A percentile compares a stretch with the other conserved stretches of the same genome.
phyloP scores from a whole-genome alignment of 2,329 filamentous ascomycete species.

The Colletotrichum lupini region DNA sequence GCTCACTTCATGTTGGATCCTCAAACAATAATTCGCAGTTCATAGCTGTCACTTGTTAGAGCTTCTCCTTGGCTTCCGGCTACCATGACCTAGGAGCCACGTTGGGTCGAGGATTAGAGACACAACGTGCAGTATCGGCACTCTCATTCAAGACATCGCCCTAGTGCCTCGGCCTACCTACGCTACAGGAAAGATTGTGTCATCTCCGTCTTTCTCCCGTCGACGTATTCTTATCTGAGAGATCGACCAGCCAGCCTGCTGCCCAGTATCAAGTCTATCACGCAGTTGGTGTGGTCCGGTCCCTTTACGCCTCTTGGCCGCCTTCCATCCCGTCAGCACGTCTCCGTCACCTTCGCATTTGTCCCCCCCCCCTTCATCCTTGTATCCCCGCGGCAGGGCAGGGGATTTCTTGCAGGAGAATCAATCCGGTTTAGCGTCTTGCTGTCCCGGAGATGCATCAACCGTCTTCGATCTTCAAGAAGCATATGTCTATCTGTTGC shows the following conservation, averaged over 20 bases:
- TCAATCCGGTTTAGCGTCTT: constrained; percentile 30
- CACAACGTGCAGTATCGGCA: constrained; percentile 1
- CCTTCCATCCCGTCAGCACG: constrained; percentile 15
- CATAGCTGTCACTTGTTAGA: background rate
- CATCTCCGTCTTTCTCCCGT: constrained; percentile 26
- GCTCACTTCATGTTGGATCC: background rate
- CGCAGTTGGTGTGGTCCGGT: constrained; percentile 17
- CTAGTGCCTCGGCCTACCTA: background rate
- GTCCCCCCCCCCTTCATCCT: constrained; percentile 21
- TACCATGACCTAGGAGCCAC: background rate
- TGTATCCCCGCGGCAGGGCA: constrained; percentile 25
- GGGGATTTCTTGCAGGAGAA: constrained; percentile 30
- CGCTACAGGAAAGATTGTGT: constrained; percentile 22
- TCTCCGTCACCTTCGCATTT: constrained; percentile 1
- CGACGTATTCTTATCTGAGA: constrained; percentile 23
- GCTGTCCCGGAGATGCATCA: constrained; percentile 32
- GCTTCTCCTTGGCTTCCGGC: background rate
- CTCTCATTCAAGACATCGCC: constrained; percentile 5
- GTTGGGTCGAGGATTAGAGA: background rate
- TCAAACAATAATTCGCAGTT: background rate
- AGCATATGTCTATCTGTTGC: constrained; percentile 6
- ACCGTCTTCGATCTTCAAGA: constrained; percentile 4
- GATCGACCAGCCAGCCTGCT: constrained; percentile 32
- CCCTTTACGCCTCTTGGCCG: constrained; percentile 21
- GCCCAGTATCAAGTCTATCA: constrained; percentile 31